Evolutionary conservation across 208 protist species (phyloP).

Genomic region (Acanthamoeba sp.): DNA sequence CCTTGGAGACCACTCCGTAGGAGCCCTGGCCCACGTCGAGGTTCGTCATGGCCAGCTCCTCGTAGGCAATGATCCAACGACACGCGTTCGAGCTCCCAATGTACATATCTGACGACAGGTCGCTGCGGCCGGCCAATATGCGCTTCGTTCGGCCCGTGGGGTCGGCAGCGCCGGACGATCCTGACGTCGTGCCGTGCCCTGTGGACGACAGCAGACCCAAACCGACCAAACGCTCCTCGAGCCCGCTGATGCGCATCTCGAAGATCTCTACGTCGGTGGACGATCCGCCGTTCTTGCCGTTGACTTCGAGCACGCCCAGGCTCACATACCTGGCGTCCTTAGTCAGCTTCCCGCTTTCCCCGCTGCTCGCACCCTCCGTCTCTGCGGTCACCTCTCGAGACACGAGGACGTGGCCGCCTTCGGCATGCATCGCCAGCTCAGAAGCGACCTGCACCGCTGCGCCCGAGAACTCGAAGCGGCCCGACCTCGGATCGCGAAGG

Average conservation of each 20-base stretch:
- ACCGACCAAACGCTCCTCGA: not conserved
- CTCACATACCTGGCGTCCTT: not conserved
- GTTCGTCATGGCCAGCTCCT: constrained; percentile 26
- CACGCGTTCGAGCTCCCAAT: constrained; percentile 49
- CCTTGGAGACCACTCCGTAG: constrained; percentile 46
- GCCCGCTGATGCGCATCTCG: not conserved
- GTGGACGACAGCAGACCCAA: too few species aligned
- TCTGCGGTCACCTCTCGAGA: not conserved
- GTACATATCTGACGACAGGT: not conserved
- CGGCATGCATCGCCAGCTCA: not conserved
- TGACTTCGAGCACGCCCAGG: not conserved
- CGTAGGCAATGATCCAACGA: constrained; percentile 35
- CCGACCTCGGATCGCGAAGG: not conserved
- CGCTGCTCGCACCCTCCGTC: not conserved
- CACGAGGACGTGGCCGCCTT: constrained; percentile 13
- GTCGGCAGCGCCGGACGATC: not conserved
- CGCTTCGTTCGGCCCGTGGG: not conserved
- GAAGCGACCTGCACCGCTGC: not conserved
- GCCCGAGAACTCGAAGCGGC: constrained; percentile 51
- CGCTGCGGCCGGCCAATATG: too few species aligned
- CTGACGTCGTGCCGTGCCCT: not conserved
- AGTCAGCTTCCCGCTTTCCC: not conserved
- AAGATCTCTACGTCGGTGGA: not conserved
- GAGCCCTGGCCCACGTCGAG: constrained; percentile 31
- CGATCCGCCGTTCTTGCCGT: constrained; percentile 12